Evolutionary conservation across 768 basidiomycete species (phyloP).

Genomic region (Russula lepida): DNA sequence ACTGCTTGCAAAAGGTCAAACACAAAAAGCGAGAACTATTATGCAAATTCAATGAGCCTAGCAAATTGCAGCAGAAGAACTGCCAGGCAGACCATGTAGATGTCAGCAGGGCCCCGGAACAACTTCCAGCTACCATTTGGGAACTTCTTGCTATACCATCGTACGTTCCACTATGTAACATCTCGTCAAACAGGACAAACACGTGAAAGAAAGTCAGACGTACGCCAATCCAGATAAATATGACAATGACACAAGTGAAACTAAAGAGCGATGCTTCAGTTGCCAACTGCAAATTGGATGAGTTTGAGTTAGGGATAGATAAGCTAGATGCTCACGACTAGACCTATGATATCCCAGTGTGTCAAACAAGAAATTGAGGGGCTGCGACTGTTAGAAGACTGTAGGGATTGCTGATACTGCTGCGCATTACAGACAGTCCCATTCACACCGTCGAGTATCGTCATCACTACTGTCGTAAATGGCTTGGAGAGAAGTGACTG

Average conservation of each 20-base stretch:
- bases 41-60: slow-evolving; percentile 16
- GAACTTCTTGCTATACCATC: neutral
- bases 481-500: neutral
- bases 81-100: slow-evolving; percentile 31
- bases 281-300: slow-evolving; percentile 25
- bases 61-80: neutral
- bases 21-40: slow-evolving; percentile 23
- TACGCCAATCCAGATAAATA: slow-evolving; percentile 9
- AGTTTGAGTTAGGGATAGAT: neutral
- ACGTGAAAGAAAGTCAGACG: neutral
- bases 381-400: neutral
- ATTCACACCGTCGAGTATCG: neutral
- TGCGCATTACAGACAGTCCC: slow-evolving; percentile 5
- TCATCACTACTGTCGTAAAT: neutral
- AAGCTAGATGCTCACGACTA: slow-evolving; percentile 27
- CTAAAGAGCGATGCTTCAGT: slow-evolving; percentile 27
- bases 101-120: slow-evolving; percentile 32
- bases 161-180: slow-evolving; percentile 8
- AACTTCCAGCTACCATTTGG: slow-evolving; percentile 18
- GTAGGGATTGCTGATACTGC: neutral
- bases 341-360: slow-evolving; percentile 31
- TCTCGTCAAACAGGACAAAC: neutral
- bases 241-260: neutral
- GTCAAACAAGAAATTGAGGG: slow-evolving; percentile 25
- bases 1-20: slow-evolving; percentile 34